Evolutionary conservation across 331 rosid genomes (phyloP), one percentile per base, ranked within the genome.

Genomic region (Malus hybrid): DNA sequence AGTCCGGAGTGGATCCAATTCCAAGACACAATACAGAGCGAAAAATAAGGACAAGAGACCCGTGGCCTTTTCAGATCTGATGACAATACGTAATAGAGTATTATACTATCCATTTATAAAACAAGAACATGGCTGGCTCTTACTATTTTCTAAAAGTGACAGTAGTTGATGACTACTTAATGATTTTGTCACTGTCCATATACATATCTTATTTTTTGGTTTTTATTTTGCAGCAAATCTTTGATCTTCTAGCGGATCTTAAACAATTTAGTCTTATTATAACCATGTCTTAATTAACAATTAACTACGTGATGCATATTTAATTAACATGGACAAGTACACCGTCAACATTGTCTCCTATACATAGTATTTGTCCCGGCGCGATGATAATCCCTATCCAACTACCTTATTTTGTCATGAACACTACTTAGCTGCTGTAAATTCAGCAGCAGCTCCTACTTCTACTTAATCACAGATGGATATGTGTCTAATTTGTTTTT

Each of bases 1-100:
- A 0, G 1, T 39, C 12, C 4, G 44, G 4, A 39, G 0, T 0
- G 1, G 4, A 36, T 9, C 11, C 44, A 36, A 36, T 36, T 36
- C 1, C 0, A 0, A 36, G 44, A 36, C 44, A 36, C 44, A 36
- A 36, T 36, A 36, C 44, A 36, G 11, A 36, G 44, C 44, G 11
- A 36, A 36, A 36, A 36, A 2, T 8, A 36, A 36, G 44, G 44
- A 36, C 44, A 36, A 36, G 44, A 36, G 44, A 36, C 44, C 44
- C 44, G 44, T 36, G 44, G 44, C 44, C 44, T 18, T 54, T 32
- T 55, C 15, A 55, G 44, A 50, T 48, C 42, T 29, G 61, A 48
- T 5, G 28, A 29, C 42, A 27, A 27, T 9, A 27, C 32, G 12
- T 24, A 24, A 61, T n/a, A 60, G 29, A 60, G 12, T 13, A 7